Evolutionary conservation across 257 asterid species (phyloP).

Genomic region (Haberlea rhodopensis): DNA sequence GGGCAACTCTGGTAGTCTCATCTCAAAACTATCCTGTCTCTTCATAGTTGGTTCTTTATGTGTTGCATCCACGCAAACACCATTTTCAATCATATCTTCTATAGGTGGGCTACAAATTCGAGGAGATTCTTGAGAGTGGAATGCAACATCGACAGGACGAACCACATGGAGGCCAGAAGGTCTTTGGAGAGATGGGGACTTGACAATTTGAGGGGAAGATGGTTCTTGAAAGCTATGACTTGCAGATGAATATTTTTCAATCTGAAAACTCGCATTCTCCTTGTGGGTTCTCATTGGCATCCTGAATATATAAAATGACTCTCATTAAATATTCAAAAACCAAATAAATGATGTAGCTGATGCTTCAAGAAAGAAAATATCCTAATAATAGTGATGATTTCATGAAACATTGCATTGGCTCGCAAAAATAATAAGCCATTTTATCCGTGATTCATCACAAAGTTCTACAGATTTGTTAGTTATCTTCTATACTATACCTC

Average conservation of each 20-base stretch:
- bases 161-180: slow-evolving; percentile 66
- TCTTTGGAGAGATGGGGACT: slow-evolving; percentile 95
- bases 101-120: slow-evolving; percentile 78
- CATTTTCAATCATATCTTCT: slow-evolving; percentile 87
- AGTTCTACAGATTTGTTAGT: slow-evolving; percentile 22
- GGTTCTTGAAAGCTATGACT: slow-evolving; percentile 80
- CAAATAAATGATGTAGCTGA: slow-evolving; percentile 14
- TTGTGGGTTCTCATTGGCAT: slow-evolving; percentile 83
- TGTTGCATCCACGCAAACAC: slow-evolving; percentile 45
- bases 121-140: slow-evolving; percentile 78
- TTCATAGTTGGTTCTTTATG: slow-evolving; percentile 86
- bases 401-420: slow-evolving; percentile 19
- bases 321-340: slow-evolving; percentile 12
- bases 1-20: slow-evolving; percentile 90
- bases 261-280: slow-evolving; percentile 69
- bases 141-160: slow-evolving; percentile 64
- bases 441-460: slow-evolving; percentile 6
- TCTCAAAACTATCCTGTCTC: slow-evolving; percentile 98
- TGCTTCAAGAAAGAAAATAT: slow-evolving; percentile 1
- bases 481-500: slow-evolving; percentile 48
- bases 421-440: slow-evolving; percentile 2
- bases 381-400: slow-evolving; percentile 2
- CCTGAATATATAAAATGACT: slow-evolving; percentile 47
- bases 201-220: slow-evolving; percentile 84
- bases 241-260: slow-evolving; percentile 83